Evolutionary conservation across 257 asterid species (phyloP).

Genomic region (Fraxinus anomala): DNA sequence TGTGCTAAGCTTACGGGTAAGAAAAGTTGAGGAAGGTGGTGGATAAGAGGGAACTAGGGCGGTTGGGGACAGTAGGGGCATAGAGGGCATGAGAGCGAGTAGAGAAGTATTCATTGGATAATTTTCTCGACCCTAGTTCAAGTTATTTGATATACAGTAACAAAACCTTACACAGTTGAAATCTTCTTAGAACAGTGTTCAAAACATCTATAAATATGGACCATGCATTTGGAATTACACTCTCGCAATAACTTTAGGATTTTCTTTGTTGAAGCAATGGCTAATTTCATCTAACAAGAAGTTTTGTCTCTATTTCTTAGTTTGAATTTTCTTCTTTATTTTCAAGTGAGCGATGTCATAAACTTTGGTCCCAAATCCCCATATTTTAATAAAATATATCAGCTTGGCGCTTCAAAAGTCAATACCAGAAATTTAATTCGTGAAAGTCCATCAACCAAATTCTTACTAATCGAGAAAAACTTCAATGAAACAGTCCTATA

Average conservation of each 20-base stretch:
- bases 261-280: neutral
- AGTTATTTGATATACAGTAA: no score
- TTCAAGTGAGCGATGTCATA: neutral
- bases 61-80: no score
- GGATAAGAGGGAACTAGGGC: no score
- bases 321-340: neutral
- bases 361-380: neutral
- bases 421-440: conserved; percentile 17
- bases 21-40: no score
- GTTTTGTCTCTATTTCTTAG: neutral
- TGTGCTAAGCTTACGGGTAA: no score
- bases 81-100: no score
- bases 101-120: no score
- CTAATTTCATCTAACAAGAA: neutral
- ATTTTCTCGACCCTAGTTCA: no score
- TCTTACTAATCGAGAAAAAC: no score
- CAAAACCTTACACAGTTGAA: no score
- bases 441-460: neutral
- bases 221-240: neutral
- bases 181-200: neutral
- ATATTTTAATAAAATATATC: conserved; percentile 15
- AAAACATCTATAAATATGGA: neutral
- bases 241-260: neutral
- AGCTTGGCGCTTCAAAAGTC: conserved; percentile 13
- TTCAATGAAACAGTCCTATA: no score